Evolutionary conservation across 805 yeast species (phyloP).

Genomic region (Torulaspora delbrueckii): DNA sequence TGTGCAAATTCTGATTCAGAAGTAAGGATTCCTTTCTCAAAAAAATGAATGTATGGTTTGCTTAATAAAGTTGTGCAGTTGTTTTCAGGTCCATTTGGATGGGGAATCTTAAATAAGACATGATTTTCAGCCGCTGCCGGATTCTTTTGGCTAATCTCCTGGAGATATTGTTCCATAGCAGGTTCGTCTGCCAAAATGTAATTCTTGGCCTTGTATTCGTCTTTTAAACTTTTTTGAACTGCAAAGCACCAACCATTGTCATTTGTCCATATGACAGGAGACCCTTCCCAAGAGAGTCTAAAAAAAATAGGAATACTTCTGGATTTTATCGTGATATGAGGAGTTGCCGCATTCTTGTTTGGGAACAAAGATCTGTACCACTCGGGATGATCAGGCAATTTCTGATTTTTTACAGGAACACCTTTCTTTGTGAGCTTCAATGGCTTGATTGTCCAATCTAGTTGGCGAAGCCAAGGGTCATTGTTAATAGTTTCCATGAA

Average conservation of each 20-base stretch:
- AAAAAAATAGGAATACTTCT: slow-evolving; percentile 73
- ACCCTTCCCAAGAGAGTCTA: slow-evolving; percentile 76
- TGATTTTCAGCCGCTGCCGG: slow-evolving; percentile 3
- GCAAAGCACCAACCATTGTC: slow-evolving; percentile 85
- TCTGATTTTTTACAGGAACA: slow-evolving; percentile 63
- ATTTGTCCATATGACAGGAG: slow-evolving; percentile 78
- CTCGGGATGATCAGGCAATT: slow-evolving; percentile 83
- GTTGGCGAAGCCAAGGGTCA: slow-evolving; percentile 88
- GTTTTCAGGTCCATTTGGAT: slow-evolving; percentile 71
- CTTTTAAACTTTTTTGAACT: slow-evolving; percentile 39
- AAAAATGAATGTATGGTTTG: slow-evolving; percentile 63
- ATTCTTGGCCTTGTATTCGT: slow-evolving; percentile 35
- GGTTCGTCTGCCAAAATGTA: slow-evolving; percentile 30
- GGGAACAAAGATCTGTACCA: slow-evolving; percentile 73
- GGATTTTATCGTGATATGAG: slow-evolving; percentile 64
- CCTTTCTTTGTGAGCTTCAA: slow-evolving; percentile 63
- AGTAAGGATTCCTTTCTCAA: slow-evolving; percentile 66
- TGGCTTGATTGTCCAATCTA: slow-evolving; percentile 77
- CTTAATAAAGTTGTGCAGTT: slow-evolving; percentile 75
- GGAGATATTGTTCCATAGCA: slow-evolving; percentile 12
- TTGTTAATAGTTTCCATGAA: slow-evolving; percentile 29
- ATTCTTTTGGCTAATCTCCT: slow-evolving; percentile 15
- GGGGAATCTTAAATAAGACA: slow-evolving; percentile 69
- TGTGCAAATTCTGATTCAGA: slow-evolving; percentile 70
- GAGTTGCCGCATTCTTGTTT: slow-evolving; percentile 35